Evolutionary conservation across 2,329 filamentous ascomycete species (phyloP).

Genomic region (Zalaria obscura): DNA sequence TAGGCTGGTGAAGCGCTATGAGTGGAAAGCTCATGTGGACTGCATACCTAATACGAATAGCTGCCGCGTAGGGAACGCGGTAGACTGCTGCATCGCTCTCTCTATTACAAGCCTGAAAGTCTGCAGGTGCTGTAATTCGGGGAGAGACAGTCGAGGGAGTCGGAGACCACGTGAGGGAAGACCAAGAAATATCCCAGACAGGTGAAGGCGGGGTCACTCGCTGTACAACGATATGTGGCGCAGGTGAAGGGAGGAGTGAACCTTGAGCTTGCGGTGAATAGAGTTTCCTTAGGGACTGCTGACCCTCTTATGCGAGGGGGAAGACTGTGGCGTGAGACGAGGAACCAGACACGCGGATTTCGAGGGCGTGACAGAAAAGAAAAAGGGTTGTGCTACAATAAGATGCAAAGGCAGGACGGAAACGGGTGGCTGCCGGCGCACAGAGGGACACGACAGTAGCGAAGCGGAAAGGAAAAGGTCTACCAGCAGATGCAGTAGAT

Average conservation of each 20-base stretch:
- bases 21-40: not conserved
- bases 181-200: no score
- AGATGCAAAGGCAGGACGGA: not conserved
- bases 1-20: not conserved
- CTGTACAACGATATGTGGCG: no score
- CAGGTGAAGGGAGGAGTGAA: no score
- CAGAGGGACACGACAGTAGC: not conserved
- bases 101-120: no score
- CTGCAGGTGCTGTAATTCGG: no score
- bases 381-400: not conserved
- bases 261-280: no score
- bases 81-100: constrained; percentile 9
- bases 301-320: no score
- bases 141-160: no score
- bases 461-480: not conserved
- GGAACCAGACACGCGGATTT: not conserved
- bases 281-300: no score
- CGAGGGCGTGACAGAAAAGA: not conserved
- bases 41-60: constrained; percentile 42
- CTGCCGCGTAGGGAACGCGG: constrained; percentile 42
- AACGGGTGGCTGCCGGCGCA: not conserved
- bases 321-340: no score
- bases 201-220: no score
- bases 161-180: no score
- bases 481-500: not conserved